Base-by-base conservation (phyloP, 306 rosid genomes). In the Astragalus glycyphyllos region DNA sequence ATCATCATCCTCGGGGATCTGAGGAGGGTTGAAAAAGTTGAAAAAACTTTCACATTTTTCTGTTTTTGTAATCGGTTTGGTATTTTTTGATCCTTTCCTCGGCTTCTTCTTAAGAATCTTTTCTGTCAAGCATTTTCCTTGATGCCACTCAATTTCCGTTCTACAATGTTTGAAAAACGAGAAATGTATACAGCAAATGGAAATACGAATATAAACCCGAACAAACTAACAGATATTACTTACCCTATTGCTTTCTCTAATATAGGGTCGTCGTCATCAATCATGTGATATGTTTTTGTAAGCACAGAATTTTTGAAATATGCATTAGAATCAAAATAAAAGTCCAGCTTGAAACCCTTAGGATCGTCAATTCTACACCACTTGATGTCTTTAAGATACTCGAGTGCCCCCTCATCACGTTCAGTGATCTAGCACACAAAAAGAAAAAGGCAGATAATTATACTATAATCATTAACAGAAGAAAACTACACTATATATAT, bases 41-140 rank as follows among this genome's bases (percentile, higher is more conserved):
- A 92, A 92, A 89, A 92, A 92, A 58, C 98, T 92, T 45, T 89
- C 92, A 72, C 88, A 83, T 8, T 55, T 70, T 77, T 89, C 95
- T 67, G 94, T 87, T 83, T 80, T 89, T 4, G 90, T 89, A 53
- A 84, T 81, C 58, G 90, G 94, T 82, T 92, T 89, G 0, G 85
- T 82, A 79, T 83, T 84, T 65, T 89, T 87, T 0, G 90, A 26
- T 72, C 92, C 96, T 77, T 83, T 89, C 85, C 76, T 92, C 1
- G 89, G 86, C 77, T 86, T 87, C 76, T 89, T 89, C 71, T 87
- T 87, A 5, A 86, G 80, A 6, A 84, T 16, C 83, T 92, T 87
- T 58, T 92, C 88, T 5, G 92, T 92, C 72, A 92, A 77, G 58
- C 83, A 68, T 40, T 92, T 92, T 9, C 89, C 90, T 0, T 85